Conservation (phyloP, 208 protist species). For the Herpetomonas tarakana region DNA sequence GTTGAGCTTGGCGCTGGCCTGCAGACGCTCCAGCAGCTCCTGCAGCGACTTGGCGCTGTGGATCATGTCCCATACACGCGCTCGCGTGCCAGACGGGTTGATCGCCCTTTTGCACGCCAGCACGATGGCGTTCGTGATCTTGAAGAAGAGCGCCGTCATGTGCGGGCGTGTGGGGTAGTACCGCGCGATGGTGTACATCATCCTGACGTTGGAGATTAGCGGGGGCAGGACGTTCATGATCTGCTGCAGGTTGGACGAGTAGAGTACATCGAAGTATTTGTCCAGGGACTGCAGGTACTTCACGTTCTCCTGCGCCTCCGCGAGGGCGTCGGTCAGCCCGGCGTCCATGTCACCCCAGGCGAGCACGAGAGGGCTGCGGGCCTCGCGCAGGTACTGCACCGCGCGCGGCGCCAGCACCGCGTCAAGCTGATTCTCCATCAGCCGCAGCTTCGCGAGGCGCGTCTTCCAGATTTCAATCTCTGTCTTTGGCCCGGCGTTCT, state of each 20-base stretch:
- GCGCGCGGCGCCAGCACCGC: constrained; percentile 66
- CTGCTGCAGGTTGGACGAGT: constrained; percentile 84
- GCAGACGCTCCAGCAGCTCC: constrained; percentile 78
- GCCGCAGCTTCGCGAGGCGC: constrained; percentile 89
- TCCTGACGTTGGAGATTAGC: constrained; percentile 96
- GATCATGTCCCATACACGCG: constrained; percentile 92
- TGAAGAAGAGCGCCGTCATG: constrained; percentile 97
- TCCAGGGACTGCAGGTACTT: constrained; percentile 97
- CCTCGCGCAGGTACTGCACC: constrained; percentile 89
- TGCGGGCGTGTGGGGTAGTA: constrained; percentile 94
- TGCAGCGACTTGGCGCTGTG: constrained; percentile 65
- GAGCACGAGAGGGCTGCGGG: constrained; percentile 70
- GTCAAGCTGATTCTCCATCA: constrained; percentile 90
- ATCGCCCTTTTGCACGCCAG: constrained; percentile 92
- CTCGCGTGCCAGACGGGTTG: constrained; percentile 78
- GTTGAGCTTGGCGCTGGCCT: constrained; percentile 90
- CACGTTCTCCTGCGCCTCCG: constrained; percentile 98
- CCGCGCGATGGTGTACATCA: constrained; percentile 96
- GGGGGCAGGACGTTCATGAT: constrained; percentile 94
- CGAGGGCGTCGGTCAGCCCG: constrained; percentile 91
- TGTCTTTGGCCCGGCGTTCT: constrained; percentile 90
- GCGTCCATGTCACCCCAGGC: constrained; percentile 91
- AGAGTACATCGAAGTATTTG: constrained; percentile 97
- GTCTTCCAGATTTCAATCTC: constrained; percentile 95
- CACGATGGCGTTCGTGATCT: constrained; percentile 97